Conservation (phyloP, 768 basidiomycete genomes). For the Leccinellum albellum region DNA sequence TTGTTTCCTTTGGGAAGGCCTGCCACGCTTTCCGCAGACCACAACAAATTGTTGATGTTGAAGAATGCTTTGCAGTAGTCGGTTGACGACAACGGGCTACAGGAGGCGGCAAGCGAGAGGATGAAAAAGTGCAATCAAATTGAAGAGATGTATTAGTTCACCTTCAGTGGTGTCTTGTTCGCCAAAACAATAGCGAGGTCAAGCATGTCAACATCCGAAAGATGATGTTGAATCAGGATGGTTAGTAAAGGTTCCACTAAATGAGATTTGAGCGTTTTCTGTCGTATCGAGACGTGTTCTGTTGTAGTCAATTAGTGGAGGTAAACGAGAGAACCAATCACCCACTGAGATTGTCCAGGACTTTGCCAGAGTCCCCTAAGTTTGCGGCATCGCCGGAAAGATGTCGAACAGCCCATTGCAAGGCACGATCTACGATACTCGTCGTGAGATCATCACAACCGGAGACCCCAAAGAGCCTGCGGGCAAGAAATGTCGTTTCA, state of each 20-base stretch:
- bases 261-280: conserved; percentile 41
- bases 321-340: background rate
- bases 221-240: conserved; percentile 56
- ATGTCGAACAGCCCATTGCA: conserved; percentile 52
- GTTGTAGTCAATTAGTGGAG: background rate
- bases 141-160: conserved; percentile 24
- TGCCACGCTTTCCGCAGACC: conserved; percentile 31
- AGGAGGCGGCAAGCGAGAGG: background rate
- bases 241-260: conserved; percentile 70
- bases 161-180: conserved; percentile 56
- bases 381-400: conserved; percentile 36
- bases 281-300: conserved; percentile 14
- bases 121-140: background rate
- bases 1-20: conserved; percentile 37
- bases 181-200: conserved; percentile 43
- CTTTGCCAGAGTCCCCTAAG: conserved; percentile 15
- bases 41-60: conserved; percentile 64
- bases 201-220: conserved; percentile 42
- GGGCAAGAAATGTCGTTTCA: conserved; percentile 34
- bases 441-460: conserved; percentile 26
- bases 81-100: conserved; percentile 69
- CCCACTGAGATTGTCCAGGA: conserved; percentile 40
- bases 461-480: conserved; percentile 20
- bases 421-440: conserved; percentile 40
- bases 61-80: conserved; percentile 69